Evolutionary conservation across 805 yeast genomes (phyloP).

Genomic region (Lachancea sp.): DNA sequence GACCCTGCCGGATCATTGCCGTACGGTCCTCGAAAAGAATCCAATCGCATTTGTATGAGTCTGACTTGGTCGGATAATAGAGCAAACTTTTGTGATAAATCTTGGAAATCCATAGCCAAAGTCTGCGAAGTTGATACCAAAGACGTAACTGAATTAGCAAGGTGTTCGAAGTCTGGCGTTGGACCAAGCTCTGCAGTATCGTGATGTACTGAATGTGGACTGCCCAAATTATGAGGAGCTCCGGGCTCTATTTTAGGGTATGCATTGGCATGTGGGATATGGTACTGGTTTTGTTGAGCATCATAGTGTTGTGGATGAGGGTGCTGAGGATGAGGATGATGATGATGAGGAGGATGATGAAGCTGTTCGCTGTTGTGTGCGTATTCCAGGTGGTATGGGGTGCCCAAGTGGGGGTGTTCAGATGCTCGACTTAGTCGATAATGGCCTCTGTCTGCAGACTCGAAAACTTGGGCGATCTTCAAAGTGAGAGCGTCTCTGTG

Average conservation of each 20-base stretch:
- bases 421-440: background rate
- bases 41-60: conserved; percentile 3
- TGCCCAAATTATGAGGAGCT: background rate
- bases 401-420: background rate
- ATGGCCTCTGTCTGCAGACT: background rate
- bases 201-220: background rate
- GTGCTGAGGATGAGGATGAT: no score
- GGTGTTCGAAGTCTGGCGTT: background rate
- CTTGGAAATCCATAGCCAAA: conserved; percentile 3
- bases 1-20: background rate
- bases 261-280: background rate
- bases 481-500: conserved; percentile 2
- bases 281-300: background rate
- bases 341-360: background rate
- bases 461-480: conserved; percentile 3
- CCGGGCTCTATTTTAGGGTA: background rate
- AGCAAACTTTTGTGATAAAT: conserved; percentile 2
- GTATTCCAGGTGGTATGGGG: background rate
- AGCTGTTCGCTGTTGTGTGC: background rate
- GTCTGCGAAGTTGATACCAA: conserved; percentile 3
- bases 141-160: conserved; percentile 1
- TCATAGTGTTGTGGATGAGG: no score
- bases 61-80: conserved; percentile 3
- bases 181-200: background rate
- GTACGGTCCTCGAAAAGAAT: background rate